Conservation (phyloP, 345 rosid genomes). For the Corchorus olitorius region DNA sequence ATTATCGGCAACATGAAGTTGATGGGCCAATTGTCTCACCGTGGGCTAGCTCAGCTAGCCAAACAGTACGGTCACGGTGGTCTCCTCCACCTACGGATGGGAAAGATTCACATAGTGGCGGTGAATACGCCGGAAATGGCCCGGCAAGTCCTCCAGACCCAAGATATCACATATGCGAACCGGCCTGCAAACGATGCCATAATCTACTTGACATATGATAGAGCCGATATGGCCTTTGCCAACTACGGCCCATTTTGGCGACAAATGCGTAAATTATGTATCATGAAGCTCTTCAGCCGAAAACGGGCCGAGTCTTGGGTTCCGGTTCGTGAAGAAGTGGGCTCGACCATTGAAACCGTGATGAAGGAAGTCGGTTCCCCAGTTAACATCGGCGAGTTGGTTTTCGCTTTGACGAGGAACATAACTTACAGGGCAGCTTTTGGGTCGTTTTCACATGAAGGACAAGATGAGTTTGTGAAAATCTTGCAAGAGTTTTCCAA, state of each 20-base stretch:
- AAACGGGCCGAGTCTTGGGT: slow-evolving; percentile 87
- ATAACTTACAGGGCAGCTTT: slow-evolving; percentile 85
- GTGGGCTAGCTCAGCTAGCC: slow-evolving; percentile 65
- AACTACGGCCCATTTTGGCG: slow-evolving; percentile 94
- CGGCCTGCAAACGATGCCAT: slow-evolving; percentile 77
- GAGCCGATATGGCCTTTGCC: slow-evolving; percentile 95
- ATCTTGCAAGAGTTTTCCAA: slow-evolving; percentile 88
- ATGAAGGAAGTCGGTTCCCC: slow-evolving; percentile 40
- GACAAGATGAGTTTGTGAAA: slow-evolving; percentile 66
- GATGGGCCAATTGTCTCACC: slow-evolving; percentile 73
- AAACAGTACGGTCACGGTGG: slow-evolving; percentile 51
- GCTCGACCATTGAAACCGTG: slow-evolving; percentile 39
- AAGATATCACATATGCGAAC: slow-evolving; percentile 67
- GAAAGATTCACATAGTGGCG: slow-evolving; percentile 50
- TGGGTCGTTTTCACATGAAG: slow-evolving; percentile 59
- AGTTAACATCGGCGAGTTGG: slow-evolving; percentile 69
- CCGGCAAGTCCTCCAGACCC: slow-evolving; percentile 68
- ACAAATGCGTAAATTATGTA: slow-evolving; percentile 88
- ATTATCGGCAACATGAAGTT: slow-evolving; percentile 68
- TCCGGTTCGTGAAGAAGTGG: slow-evolving; percentile 83
- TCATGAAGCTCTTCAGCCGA: slow-evolving; percentile 81
- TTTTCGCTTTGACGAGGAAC: slow-evolving; percentile 64
- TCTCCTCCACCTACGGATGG: slow-evolving; percentile 48
- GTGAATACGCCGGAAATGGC: slow-evolving; percentile 72
- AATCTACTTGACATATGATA: slow-evolving; percentile 64